Evolutionary conservation across 139 green algal species (phyloP), one percentile per base, ranked within the genome.

Genomic region (Coelastrella sp.): DNA sequence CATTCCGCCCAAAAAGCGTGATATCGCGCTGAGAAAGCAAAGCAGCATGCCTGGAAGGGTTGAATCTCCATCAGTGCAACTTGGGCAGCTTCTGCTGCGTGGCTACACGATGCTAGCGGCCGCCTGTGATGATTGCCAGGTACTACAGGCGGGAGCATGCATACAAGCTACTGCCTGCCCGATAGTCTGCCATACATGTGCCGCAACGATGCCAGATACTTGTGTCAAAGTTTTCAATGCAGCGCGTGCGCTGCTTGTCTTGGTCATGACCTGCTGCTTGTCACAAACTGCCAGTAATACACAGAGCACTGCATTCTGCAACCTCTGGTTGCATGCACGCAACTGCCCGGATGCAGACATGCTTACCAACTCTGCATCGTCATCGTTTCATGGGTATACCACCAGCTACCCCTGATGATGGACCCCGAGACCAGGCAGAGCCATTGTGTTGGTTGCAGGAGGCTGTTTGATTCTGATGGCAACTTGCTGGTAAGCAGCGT

Each of bases 81-180:
- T 82, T 30, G 75, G 75, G n/a, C 51, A 69, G 53, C 53, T 82
- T 21, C 37, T 82, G 48, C 53, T 82, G 34, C 34, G 75, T 5
- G 75, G 75, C 4, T 71, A n/a, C 15, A 51, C 75, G 5, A 82
- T 82, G 75, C 75, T 82, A 8, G 75, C 75, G 11, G 75, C 66
- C 7, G 34, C 53, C 6, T 82, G 75, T 53, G 23, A 51, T 45
- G 23, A 51, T 35, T 82, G 75, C n/a, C 51, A 71, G 51, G 75
- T 82, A 34, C n/a, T n/a, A n/a, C n/a, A 2, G 75, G 75, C 53
- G 72, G 72, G 72, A 80, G 32, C 45, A 32, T 40, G 17, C 41
- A 41, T 40, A 37, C 19, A 23, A 57, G 45, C n/a, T n/a, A n/a
- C n/a, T n/a, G n/a, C n/a, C n/a, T n/a, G n/a, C n/a, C n/a, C n/a